phyloP scores from a whole-genome alignment of 2,329 filamentous ascomycete species.

The Didymella exigua region DNA sequence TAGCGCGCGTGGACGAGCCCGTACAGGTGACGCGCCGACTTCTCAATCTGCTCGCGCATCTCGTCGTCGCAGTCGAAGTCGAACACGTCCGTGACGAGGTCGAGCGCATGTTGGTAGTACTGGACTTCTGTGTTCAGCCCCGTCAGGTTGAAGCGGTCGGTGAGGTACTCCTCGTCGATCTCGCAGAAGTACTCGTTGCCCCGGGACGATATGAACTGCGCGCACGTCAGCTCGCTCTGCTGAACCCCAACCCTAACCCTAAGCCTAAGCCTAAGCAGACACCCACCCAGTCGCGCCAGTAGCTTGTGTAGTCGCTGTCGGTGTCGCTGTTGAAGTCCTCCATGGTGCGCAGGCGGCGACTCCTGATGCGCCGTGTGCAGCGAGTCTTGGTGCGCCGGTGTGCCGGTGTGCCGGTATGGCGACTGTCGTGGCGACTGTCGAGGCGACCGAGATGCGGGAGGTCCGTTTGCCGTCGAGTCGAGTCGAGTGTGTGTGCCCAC shows the following conservation, averaged over 20 bases:
- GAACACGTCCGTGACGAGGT: conserved; percentile 97
- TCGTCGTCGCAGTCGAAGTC: conserved; percentile 98
- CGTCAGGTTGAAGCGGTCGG: conserved; percentile 96
- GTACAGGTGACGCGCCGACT: conserved; percentile 93
- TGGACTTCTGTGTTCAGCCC: conserved; percentile 96
- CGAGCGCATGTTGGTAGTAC: conserved; percentile 98
- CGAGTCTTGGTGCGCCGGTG: neutral
- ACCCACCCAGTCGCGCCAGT: conserved; percentile 99
- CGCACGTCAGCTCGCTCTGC: conserved; percentile 14
- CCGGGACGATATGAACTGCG: conserved; percentile 92
- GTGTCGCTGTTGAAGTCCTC: conserved; percentile 98
- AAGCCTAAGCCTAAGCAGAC: too few species aligned
- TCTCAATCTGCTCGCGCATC: conserved; percentile 97
- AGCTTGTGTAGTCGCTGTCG: conserved; percentile 98
- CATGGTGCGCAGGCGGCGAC: conserved; percentile 68
- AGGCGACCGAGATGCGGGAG: neutral
- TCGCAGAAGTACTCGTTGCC: conserved; percentile 99
- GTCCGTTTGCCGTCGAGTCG: neutral
- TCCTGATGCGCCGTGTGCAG: conserved; percentile 3
- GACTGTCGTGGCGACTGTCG: too few species aligned
- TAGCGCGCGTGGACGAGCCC: conserved; percentile 95
- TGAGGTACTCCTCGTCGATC: conserved; percentile 98
- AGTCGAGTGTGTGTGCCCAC: neutral
- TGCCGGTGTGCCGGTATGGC: too few species aligned
- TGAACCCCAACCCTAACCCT: too few species aligned